Evolutionary conservation across 108 stramenopile species (phyloP).

Genomic region (Pseudonitzschia delicatissima): DNA sequence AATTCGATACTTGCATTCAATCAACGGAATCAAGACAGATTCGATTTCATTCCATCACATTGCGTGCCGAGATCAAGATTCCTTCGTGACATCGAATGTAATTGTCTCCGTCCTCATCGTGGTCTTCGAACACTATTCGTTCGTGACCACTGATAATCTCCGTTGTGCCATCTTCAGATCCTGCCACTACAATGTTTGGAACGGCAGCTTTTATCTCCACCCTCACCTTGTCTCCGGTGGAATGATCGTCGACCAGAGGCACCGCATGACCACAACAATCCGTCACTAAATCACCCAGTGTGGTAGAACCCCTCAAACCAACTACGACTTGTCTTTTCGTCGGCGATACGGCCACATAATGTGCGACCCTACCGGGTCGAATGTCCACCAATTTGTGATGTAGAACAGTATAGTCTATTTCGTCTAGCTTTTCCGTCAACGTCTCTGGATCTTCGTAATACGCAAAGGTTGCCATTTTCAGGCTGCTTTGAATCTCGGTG

Average conservation of each 20-base stretch:
- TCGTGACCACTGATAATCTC: constrained; percentile 40
- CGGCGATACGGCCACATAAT: constrained; percentile 56
- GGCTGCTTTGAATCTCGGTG: constrained; percentile 12
- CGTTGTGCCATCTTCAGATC: background rate
- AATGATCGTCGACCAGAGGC: constrained; percentile 15
- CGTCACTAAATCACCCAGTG: constrained; percentile 69
- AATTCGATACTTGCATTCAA: constrained; percentile 36
- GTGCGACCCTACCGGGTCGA: constrained; percentile 62
- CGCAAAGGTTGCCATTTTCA: constrained; percentile 53
- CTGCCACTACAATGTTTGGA: constrained; percentile 10
- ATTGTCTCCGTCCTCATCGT: constrained; percentile 31
- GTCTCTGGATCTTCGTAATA: constrained; percentile 46
- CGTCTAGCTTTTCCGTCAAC: constrained; percentile 17
- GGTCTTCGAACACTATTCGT: constrained; percentile 25
- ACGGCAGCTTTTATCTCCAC: constrained; percentile 28
- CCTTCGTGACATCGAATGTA: constrained; percentile 46
- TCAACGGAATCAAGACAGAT: background rate
- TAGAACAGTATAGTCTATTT: constrained; percentile 17
- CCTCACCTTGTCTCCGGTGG: constrained; percentile 13
- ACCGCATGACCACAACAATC: constrained; percentile 64
- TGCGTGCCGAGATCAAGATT: constrained; percentile 33
- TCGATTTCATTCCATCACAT: constrained; percentile 26
- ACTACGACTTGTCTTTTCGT: constrained; percentile 36
- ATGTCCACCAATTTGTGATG: constrained; percentile 29
- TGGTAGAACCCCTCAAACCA: constrained; percentile 69